These are phyloP conservation scores for Colletotrichum tofieldiae DNA, from an alignment of 2,329 filamentous ascomycete species.

Conservation along the genomic window DNA sequence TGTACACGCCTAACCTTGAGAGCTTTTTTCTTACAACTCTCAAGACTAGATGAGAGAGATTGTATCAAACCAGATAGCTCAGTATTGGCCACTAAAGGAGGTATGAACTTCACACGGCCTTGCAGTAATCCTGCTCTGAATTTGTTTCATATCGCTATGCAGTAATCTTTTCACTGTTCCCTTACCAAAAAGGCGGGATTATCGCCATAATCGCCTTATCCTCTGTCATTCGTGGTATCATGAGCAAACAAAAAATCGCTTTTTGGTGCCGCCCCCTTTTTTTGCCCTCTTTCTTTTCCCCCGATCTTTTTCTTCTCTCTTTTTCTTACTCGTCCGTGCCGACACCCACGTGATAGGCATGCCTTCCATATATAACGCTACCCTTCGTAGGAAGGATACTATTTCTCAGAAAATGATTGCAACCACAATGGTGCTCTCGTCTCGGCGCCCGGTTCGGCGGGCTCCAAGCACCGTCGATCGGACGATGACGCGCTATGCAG, in stretches of 20 bases:
- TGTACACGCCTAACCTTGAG: not conserved
- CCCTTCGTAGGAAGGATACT: not conserved
- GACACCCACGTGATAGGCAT: not conserved
- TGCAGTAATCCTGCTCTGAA: conserved; percentile 14
- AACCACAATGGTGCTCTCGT: not conserved
- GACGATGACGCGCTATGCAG: not conserved
- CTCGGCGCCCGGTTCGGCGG: not conserved
- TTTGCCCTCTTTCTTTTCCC: not conserved
- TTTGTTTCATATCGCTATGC: conserved; percentile 19
- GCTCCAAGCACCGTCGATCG: not conserved
- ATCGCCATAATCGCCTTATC: conserved; percentile 3
- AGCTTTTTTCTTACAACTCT: not conserved
- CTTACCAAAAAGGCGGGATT: not conserved
- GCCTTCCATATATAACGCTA: conserved; percentile 16
- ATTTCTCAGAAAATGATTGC: not conserved
- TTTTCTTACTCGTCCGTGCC: not conserved
- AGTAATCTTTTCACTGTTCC: conserved; percentile 2
- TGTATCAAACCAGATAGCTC: not conserved
- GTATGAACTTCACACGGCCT: not conserved
- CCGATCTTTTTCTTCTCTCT: not conserved
- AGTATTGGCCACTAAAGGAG: not conserved
- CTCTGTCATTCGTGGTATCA: conserved; percentile 39
- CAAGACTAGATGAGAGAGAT: not conserved
- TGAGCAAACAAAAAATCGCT: conserved; percentile 41
- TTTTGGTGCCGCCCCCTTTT: conserved; percentile 38